Conservation (phyloP, 2,329 filamentous ascomycete genomes). For the Aspergillus bombycis region DNA sequence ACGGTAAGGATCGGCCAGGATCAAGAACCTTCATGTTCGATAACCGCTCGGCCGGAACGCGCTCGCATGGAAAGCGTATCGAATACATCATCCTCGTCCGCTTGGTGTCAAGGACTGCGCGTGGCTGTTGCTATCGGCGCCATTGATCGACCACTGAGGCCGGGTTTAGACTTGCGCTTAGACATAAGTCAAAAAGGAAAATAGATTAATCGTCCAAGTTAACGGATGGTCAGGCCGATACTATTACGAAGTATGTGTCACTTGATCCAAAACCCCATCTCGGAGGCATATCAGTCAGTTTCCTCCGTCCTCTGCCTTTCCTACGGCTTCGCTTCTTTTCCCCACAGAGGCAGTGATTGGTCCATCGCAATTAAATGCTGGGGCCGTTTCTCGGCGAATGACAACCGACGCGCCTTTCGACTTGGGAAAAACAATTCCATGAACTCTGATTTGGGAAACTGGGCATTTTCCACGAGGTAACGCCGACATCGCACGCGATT, state of each 20-base stretch:
- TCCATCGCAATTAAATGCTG: constrained; percentile 19
- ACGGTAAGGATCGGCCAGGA: constrained; percentile 25
- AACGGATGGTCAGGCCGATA: constrained; percentile 8
- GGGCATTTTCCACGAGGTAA: constrained; percentile 2
- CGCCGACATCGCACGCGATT: constrained; percentile 3
- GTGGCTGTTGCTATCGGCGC: background rate
- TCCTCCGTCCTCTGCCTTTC: constrained; percentile 1
- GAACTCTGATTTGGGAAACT: constrained; percentile 4
- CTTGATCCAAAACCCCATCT: constrained; percentile 8
- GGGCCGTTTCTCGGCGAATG: constrained; percentile 24
- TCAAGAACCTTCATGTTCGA: constrained; percentile 19
- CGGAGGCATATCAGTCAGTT: constrained; percentile 5
- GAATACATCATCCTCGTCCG: background rate
- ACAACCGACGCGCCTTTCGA: constrained; percentile 17
- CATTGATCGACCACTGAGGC: constrained; percentile 7
- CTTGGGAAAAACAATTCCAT: constrained; percentile 13
- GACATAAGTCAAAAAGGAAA: constrained; percentile 7
- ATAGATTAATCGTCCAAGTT: constrained; percentile 5
- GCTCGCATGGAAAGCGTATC: constrained; percentile 7
- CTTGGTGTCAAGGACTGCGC: background rate
- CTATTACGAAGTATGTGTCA: constrained; percentile 14
- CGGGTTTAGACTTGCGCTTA: constrained; percentile 4
- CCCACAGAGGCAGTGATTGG: constrained; percentile 14
- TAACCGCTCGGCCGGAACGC: constrained; percentile 13
- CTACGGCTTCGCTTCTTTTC: constrained; percentile 7